Conservation (phyloP, 148 eudicot genomes). For the Rhododendron ovatum region DNA sequence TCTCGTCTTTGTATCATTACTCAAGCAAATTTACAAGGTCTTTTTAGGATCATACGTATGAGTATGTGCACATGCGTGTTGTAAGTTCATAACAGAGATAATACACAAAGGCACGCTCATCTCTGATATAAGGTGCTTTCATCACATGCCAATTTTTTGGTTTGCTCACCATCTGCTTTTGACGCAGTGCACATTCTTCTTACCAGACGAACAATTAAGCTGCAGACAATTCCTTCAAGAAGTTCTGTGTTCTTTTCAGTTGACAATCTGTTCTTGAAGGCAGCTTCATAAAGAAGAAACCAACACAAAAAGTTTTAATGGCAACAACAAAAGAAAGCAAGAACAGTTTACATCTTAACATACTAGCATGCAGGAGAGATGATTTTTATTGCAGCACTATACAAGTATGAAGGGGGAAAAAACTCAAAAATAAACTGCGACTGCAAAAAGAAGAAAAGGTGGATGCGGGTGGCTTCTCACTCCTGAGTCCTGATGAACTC, state of each 20-base stretch:
- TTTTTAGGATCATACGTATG: not conserved
- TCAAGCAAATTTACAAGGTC: not conserved
- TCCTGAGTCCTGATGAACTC: not conserved
- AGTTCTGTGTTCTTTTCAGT: slow-evolving; percentile 34
- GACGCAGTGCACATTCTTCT: slow-evolving; percentile 62
- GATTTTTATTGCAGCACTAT: not conserved
- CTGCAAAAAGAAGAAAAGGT: not conserved
- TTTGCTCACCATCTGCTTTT: slow-evolving; percentile 50
- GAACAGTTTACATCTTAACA: not conserved
- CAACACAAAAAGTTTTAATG: not conserved
- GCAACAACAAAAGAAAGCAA: not conserved
- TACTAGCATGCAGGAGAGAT: not conserved
- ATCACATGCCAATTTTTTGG: not conserved
- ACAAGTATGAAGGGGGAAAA: not conserved
- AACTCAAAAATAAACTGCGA: not conserved
- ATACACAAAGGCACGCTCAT: not conserved
- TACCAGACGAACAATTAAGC: slow-evolving; percentile 57
- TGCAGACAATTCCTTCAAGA: slow-evolving; percentile 58
- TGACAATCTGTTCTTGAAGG: slow-evolving; percentile 37
- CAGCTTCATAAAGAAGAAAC: slow-evolving; percentile 31
- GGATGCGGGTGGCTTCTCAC: not conserved
- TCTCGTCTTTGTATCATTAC: not conserved
- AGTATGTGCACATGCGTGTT: not conserved
- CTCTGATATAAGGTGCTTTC: not conserved
- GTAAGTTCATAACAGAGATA: not conserved